Conservation (phyloP, 2,329 filamentous ascomycete species). For the Sarocladiaceae sp. region DNA sequence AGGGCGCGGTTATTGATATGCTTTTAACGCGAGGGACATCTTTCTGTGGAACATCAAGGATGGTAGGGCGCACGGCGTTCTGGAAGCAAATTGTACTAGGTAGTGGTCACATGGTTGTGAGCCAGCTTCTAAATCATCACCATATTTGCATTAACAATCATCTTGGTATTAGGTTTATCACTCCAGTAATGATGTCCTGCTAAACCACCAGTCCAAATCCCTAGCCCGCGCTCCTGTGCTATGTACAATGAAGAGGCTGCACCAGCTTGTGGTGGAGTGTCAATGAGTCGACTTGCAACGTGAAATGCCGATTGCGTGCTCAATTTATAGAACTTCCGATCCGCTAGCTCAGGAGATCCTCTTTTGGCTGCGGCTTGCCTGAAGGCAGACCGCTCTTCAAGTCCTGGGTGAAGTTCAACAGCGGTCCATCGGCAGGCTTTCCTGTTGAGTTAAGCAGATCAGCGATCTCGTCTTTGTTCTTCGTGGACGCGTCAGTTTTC, state of each 20-base stretch:
- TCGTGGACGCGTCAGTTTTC: neutral
- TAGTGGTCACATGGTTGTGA: neutral
- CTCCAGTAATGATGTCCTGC: neutral
- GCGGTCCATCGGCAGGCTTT: conserved; percentile 40
- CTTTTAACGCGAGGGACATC: too few species aligned
- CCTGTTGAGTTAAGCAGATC: conserved; percentile 43
- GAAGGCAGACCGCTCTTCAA: conserved; percentile 45
- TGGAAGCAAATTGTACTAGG: conserved; percentile 8
- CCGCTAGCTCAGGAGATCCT: neutral
- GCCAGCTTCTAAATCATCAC: conserved; percentile 4
- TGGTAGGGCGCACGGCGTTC: conserved; percentile 6
- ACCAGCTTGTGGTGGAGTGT: neutral
- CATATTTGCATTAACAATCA: neutral
- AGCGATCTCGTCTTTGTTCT: conserved; percentile 33
- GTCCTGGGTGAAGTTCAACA: conserved; percentile 54
- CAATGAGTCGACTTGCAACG: too few species aligned
- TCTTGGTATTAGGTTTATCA: neutral
- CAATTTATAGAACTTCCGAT: neutral
- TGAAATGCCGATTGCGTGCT: neutral
- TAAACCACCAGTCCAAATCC: neutral
- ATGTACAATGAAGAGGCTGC: conserved; percentile 4
- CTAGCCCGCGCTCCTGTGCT: neutral
- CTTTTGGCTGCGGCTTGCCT: conserved; percentile 11
- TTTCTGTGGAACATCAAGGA: neutral
- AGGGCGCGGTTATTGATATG: too few species aligned